These are phyloP conservation scores for Cubamyces sp. DNA, from an alignment of 768 basidiomycete genomes.

Conservation along the genomic window DNA sequence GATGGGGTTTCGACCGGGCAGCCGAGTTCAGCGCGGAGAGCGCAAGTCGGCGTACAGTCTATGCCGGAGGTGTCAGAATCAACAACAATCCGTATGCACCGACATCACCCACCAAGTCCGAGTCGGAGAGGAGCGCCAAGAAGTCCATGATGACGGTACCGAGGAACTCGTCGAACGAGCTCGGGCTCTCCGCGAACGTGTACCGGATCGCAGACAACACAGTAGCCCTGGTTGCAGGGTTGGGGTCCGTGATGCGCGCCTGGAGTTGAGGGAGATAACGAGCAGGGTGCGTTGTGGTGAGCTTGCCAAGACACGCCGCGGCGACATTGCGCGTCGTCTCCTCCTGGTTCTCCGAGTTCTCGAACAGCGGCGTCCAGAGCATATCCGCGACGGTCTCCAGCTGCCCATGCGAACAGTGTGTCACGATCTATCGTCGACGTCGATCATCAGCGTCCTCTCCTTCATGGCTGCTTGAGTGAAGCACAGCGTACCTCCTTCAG, in stretches of 20 bases:
- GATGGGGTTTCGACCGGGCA: slow-evolving; percentile 91
- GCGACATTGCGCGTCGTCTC: slow-evolving; percentile 94
- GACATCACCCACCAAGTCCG: slow-evolving; percentile 68
- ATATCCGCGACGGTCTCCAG: slow-evolving; percentile 85
- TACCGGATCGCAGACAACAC: slow-evolving; percentile 92
- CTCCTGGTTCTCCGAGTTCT: slow-evolving; percentile 86
- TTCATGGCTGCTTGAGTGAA: background rate
- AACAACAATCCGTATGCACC: background rate
- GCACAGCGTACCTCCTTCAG: slow-evolving; percentile 75
- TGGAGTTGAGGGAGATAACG: slow-evolving; percentile 93
- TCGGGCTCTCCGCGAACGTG: slow-evolving; percentile 85
- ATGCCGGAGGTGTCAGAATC: slow-evolving; percentile 4
- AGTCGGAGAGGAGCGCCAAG: slow-evolving; percentile 86
- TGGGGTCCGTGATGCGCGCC: slow-evolving; percentile 70
- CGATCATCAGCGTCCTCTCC: background rate
- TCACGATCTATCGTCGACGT: slow-evolving; percentile 67
- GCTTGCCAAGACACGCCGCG: slow-evolving; percentile 94
- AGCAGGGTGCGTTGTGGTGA: slow-evolving; percentile 89
- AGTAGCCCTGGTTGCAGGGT: slow-evolving; percentile 78
- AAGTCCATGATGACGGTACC: slow-evolving; percentile 90
- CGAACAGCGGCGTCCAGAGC: slow-evolving; percentile 91
- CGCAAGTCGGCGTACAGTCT: slow-evolving; percentile 91
- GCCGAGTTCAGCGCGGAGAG: slow-evolving; percentile 93
- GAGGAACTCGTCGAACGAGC: slow-evolving; percentile 88
- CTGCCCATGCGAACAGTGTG: slow-evolving; percentile 84